Base-by-base conservation (phyloP, 495 filamentous ascomycete genomes). In the Penicillium turbatum region DNA sequence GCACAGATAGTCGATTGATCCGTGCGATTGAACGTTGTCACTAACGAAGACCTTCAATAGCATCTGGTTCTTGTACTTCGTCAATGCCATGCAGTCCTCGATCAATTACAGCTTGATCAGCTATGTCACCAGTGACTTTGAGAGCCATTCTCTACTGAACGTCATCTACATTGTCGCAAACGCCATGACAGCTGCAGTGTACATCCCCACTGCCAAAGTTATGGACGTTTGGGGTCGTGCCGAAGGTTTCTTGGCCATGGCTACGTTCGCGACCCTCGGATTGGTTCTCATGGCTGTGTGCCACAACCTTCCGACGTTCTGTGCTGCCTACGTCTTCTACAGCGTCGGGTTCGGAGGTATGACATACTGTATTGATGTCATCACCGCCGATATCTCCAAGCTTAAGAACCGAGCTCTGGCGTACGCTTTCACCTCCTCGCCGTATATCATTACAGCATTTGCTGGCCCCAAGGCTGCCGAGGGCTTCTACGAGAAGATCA, bases 201-300 rank as follows among this genome's bases (percentile, higher is more conserved):
- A 66, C 48, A 66, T 88, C 39, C 78, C 85, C 2, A 66, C 86
- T 16, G 85, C 84, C 38, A 87, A 88, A 66, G 72, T 86, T 36
- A 73, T 88, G 60, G 84, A 90, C 59, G 69, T 85, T 24, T 88
- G 79, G 74, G 86, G 85, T 50, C 64, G 82, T 63, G 58, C 81
- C 57, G 64, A 79, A 45, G 77, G 76, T 31, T 88, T 86, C 58
- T 69, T 65, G 11, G 38, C 76, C 49, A 72, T 74, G 71, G 48
- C 68, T 0, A 16, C 56, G 9, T 64, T 74, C 36, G 61, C 68
- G 2, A 75, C 69, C 0, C 29, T 78, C 2, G 70, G 72, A 6
- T 39, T 80, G 54, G 71, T 81, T 35, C 57, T 81, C 52, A 76
- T 80, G 65, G 79, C 79, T n/a, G 66, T 65, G 6, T 80, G 73